Conservation (phyloP, 2,329 filamentous ascomycete genomes). For the Colletotrichum eremochloae region DNA sequence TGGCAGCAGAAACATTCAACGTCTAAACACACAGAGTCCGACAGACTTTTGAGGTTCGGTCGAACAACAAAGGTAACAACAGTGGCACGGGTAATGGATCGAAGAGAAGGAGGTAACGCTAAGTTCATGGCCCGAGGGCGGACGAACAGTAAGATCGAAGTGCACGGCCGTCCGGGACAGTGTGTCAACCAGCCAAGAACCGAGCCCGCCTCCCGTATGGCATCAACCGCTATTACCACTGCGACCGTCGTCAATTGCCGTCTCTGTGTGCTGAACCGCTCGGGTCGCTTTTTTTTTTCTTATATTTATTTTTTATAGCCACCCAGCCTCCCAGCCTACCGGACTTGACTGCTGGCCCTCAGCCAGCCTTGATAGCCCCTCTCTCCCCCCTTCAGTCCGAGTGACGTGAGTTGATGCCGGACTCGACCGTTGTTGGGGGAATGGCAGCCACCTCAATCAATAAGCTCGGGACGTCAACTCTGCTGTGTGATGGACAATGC, state of each 20-base stretch:
- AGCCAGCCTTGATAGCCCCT: slow-evolving; percentile 6
- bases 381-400: not conserved
- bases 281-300: slow-evolving; percentile 2
- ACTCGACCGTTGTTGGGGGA: slow-evolving; percentile 13
- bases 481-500: not conserved
- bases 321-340: not conserved
- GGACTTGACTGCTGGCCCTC: slow-evolving; percentile 14
- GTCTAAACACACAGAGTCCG: slow-evolving; percentile 10
- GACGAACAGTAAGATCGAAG: slow-evolving; percentile 28
- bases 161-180: slow-evolving; percentile 34
- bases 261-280: slow-evolving; percentile 22
- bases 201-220: slow-evolving; percentile 7
- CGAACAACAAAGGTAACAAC: slow-evolving; percentile 33
- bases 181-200: slow-evolving; percentile 28
- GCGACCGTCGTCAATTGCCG: slow-evolving; percentile 1
- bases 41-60: slow-evolving; percentile 11
- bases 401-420: slow-evolving; percentile 9
- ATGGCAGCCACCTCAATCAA: slow-evolving; percentile 4
- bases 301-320: too few relatives aligned
- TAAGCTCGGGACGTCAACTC: not conserved
- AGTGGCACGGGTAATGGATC: slow-evolving; percentile 19
- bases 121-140: slow-evolving; percentile 38
- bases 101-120: slow-evolving; percentile 12
- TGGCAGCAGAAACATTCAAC: slow-evolving; percentile 5
- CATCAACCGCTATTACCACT: slow-evolving; percentile 34